Conservation (phyloP, 495 filamentous ascomycete species). For the Haplographium delicatum region DNA sequence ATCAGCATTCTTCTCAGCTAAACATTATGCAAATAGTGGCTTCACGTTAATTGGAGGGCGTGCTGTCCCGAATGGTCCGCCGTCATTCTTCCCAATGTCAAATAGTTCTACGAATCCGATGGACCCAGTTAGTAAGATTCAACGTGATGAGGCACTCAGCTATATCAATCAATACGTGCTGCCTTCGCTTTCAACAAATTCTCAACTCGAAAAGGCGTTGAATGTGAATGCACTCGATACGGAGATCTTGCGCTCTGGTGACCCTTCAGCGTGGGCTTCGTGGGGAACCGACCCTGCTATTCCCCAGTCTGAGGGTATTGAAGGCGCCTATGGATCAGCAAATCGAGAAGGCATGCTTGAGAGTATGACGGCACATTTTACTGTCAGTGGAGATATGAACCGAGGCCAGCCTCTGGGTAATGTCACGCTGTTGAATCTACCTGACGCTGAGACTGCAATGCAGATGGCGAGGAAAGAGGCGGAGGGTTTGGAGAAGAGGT, state of each 20-base stretch:
- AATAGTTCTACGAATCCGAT: conserved; percentile 32
- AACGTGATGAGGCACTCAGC: conserved; percentile 55
- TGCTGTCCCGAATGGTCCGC: conserved; percentile 50
- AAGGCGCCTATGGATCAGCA: background rate
- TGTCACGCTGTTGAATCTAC: conserved; percentile 46
- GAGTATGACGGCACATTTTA: conserved; percentile 25
- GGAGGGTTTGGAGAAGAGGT: conserved; percentile 63
- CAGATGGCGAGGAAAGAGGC: conserved; percentile 56
- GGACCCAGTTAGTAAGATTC: conserved; percentile 51
- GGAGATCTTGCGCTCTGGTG: conserved; percentile 36
- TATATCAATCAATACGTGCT: conserved; percentile 64
- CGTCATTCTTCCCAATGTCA: conserved; percentile 41
- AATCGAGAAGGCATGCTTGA: conserved; percentile 25
- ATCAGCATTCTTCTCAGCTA: conserved; percentile 39
- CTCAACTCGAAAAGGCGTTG: conserved; percentile 25
- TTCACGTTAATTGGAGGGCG: conserved; percentile 51
- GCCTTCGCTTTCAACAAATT: conserved; percentile 34
- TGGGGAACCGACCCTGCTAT: conserved; percentile 16
- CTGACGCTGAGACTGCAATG: conserved; percentile 58
- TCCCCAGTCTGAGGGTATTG: background rate
- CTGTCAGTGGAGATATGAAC: conserved; percentile 19
- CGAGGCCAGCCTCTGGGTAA: conserved; percentile 37
- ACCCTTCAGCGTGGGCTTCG: conserved; percentile 32
- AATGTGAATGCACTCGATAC: conserved; percentile 25
- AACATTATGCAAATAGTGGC: conserved; percentile 30